Evolutionary conservation across 228 moss, liverwort and hornwort genomes (phyloP), one percentile per base, ranked within the genome.

Genomic region (Sphagnum magellanicum): DNA sequence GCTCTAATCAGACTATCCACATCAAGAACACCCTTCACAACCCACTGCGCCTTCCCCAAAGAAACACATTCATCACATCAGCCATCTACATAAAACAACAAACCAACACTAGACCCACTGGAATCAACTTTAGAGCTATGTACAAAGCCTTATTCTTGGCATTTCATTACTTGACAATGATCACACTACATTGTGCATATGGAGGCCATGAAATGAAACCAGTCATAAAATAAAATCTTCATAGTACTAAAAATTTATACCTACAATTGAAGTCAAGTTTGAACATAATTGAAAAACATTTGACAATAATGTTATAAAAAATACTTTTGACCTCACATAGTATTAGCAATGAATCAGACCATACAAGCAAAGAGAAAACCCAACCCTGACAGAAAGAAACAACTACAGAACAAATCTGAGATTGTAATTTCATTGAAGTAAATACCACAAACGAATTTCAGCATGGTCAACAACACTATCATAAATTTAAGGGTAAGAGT

Each of bases 1-100:
- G 85, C 85, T 66, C 85, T 81, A 65, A 85, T 85, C 53, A 53
- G 11, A 53, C 53, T 53, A 62, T 85, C 73, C 58, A 81, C 63
- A 5, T 85, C 81, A 4, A 81, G 64, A 5, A 78, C n/a, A 50
- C 81, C 81, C 55, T 74, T 75, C 52, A 71, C 66, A 6, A 81
- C 81, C 85, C 85, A 85, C 79, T 69, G 53, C 12, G 46, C 5
- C 4, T 10, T 12, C 14, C 5, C 16, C 15, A 15, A n/a, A 6
- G n/a, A 6, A 63, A 6, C 15, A 8, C 6, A 7, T 6, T 63
- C 6, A 63, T 14, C 63, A 6, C 7, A n/a, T 63, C 15, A 16
- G 46, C 63, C 6, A 47, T 15, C 6, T 63, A 6, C 63, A 6
- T 16, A n/a, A n/a, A n/a, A n/a, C n/a, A n/a, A n/a, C n/a, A n/a